A percentile compares a stretch with the other conserved stretches of the same genome.
Conservation (phyloP, 345 rosid genomes). For the Ailanthus altissimus region DNA sequence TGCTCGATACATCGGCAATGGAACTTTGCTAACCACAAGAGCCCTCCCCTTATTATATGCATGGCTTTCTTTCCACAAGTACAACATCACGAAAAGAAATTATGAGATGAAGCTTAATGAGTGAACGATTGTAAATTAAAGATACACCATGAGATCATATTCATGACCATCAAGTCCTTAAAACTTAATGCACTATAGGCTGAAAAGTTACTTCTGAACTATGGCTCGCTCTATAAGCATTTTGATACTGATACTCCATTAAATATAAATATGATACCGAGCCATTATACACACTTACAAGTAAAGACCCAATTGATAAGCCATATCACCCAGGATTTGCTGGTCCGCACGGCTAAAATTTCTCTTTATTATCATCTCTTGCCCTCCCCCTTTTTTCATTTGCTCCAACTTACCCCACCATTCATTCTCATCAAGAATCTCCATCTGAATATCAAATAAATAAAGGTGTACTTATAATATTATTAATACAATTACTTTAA, state of each 20-base stretch:
- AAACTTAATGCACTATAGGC: neutral
- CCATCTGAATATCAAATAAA: conserved; percentile 50
- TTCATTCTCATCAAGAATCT: conserved; percentile 76
- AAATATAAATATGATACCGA: neutral
- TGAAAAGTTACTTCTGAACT: conserved; percentile 7
- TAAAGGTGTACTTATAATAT: neutral
- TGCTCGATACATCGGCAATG: conserved; percentile 82
- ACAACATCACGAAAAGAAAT: conserved; percentile 25
- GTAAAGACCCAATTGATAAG: conserved; percentile 69
- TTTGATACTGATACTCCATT: neutral
- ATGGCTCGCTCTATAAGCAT: conserved; percentile 4
- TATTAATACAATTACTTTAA: neutral
- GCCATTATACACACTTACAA: conserved; percentile 58
- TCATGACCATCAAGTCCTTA: neutral
- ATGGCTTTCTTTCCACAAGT: conserved; percentile 77
- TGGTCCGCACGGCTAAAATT: conserved; percentile 73
- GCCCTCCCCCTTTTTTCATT: conserved; percentile 63
- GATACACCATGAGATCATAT: neutral
- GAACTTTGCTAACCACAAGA: conserved; percentile 92
- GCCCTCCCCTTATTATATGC: conserved; percentile 87
- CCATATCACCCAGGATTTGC: conserved; percentile 71
- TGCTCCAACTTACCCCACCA: conserved; percentile 86
- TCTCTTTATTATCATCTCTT: conserved; percentile 72
- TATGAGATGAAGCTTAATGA: conserved; percentile 12
- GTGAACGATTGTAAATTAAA: neutral